Evolutionary conservation across 176 grass and related monocot genomes (phyloP).

Genomic region (Oryza coarctata): DNA sequence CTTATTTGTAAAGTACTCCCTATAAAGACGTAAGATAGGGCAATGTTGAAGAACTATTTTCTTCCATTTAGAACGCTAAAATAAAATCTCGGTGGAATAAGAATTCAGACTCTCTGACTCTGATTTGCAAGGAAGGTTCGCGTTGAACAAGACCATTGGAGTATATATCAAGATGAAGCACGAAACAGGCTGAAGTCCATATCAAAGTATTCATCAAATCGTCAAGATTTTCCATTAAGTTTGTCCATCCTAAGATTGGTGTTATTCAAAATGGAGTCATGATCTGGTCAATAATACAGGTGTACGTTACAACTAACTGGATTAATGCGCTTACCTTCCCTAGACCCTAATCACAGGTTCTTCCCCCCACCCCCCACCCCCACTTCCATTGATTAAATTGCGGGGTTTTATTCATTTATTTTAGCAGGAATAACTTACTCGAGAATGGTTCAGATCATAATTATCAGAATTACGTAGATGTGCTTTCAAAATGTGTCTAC

Average conservation of each 20-base stretch:
- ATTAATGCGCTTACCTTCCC: background rate
- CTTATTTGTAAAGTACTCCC: background rate
- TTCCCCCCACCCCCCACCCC: no score
- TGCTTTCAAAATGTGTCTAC: no score
- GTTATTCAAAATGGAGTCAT: background rate
- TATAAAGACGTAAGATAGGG: background rate
- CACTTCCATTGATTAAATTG: background rate
- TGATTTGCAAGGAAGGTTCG: background rate
- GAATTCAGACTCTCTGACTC: background rate
- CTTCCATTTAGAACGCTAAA: background rate
- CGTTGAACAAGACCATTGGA: background rate
- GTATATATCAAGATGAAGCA: background rate
- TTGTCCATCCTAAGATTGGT: background rate
- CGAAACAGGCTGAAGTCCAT: background rate
- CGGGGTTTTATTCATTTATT: background rate
- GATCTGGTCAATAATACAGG: no score
- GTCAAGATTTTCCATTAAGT: background rate
- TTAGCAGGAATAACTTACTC: no score
- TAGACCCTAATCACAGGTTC: no score
- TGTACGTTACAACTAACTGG: background rate
- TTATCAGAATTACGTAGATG: no score
- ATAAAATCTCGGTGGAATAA: background rate
- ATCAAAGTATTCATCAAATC: background rate
- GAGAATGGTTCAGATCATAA: no score
- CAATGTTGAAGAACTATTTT: background rate